A percentile compares a stretch with the other conserved stretches of the same genome.
Evolutionary conservation across 2,329 filamentous ascomycete species (phyloP).

Genomic region (Colletotrichum sp.): DNA sequence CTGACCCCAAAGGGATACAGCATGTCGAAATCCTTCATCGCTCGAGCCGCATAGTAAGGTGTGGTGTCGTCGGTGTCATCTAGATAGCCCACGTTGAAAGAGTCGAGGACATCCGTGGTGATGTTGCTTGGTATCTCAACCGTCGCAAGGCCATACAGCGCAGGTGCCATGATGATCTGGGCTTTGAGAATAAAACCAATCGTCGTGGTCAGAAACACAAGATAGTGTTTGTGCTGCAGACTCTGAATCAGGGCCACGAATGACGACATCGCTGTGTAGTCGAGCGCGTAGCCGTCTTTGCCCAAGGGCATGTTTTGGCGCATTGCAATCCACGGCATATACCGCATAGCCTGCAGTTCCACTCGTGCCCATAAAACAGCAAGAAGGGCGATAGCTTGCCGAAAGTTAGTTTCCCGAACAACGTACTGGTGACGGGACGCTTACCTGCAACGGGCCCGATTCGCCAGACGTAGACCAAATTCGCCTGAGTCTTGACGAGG

Average conservation of each 20-base stretch:
- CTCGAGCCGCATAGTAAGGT: background rate
- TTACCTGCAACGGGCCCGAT: conserved; percentile 1
- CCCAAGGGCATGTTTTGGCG: background rate
- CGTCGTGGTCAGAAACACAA: background rate
- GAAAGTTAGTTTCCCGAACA: background rate
- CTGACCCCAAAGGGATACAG: background rate
- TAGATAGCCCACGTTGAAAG: background rate
- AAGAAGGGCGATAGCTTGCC: background rate
- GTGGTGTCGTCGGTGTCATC: background rate
- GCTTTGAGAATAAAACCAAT: background rate
- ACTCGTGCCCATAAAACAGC: conserved; percentile 1
- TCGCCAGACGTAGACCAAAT: background rate
- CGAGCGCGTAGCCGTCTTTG: background rate
- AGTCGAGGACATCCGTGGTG: background rate
- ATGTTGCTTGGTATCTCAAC: background rate
- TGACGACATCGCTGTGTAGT: background rate
- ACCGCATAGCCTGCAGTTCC: background rate
- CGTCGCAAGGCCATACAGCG: background rate
- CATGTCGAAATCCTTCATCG: background rate
- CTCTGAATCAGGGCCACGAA: background rate
- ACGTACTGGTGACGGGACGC: background rate
- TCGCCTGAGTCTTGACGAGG: background rate
- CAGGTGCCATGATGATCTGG: background rate
- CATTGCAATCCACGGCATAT: conserved; percentile 5
- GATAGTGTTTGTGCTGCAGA: background rate